Percentiles rank a stretch among this genome's conserved stretches.
These are phyloP conservation scores for Ajuga reptans DNA, from an alignment of 305 asterid species.

Conservation along the genomic window DNA sequence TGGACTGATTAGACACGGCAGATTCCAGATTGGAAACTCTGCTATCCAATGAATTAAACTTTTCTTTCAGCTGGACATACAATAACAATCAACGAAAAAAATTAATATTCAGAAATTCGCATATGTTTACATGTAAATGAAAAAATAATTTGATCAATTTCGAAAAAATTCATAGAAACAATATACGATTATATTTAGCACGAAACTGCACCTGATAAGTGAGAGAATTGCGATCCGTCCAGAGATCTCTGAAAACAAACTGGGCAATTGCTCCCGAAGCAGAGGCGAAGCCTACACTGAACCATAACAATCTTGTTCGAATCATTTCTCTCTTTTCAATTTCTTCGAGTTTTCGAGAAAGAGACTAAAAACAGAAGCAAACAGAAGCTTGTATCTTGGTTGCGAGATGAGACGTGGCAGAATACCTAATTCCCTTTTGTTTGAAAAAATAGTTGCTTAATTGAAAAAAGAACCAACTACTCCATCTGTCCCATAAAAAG, in stretches of 20 bases:
- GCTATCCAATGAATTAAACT: conserved; percentile 32
- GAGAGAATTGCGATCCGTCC: conserved; percentile 40
- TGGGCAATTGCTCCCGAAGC: conserved; percentile 45
- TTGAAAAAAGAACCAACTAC: too few species aligned
- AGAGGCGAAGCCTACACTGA: conserved; percentile 43
- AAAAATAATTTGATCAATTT: neutral
- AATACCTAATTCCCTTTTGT: neutral
- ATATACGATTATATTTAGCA: neutral
- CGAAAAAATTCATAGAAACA: neutral
- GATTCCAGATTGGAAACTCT: conserved; percentile 43
- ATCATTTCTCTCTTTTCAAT: conserved; percentile 27
- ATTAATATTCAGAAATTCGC: neutral
- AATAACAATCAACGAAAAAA: neutral
- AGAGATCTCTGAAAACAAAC: conserved; percentile 45
- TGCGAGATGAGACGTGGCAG: neutral
- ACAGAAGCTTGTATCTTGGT: neutral
- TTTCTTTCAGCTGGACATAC: conserved; percentile 31
- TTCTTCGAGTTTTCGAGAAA: neutral
- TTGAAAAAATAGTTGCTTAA: too few species aligned
- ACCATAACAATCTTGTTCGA: conserved; percentile 54
- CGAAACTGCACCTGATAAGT: conserved; percentile 36
- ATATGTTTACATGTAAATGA: neutral
- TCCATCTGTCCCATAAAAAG: too few species aligned
- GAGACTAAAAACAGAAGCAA: too few species aligned
- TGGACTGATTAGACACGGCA: conserved; percentile 20